Base-by-base conservation (phyloP, 2,329 filamentous ascomycete species). In the Ceratocystis destructans region DNA sequence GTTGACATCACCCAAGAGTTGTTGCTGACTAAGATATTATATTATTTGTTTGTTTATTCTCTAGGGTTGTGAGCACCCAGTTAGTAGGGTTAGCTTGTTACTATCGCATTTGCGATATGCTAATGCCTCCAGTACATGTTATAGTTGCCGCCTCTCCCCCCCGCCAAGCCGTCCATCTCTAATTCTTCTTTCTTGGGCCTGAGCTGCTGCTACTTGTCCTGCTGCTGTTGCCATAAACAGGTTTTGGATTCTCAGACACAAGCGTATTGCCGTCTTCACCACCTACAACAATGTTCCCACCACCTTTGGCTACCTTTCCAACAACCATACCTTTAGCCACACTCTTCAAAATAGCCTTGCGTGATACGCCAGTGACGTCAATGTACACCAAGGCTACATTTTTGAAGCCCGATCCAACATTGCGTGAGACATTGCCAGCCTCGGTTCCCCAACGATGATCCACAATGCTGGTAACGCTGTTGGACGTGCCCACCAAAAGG, bases 341-440 rank as follows among this genome's bases (percentile, higher is more conserved):
- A 53, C 88, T 90, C 79, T 96, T 99, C 73, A 99, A 83, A 55
- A 99, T 85, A 0, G 94, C 94, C 69, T 87, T 85, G 53, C 94
- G 82, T 66, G 89, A 96, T 1, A 99, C 94, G 45, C 94, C 94
- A 0, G 92, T 88, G 1, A 95, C 93, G 71, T 99, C 94, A 68
- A 99, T 96, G 74, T 99, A 99, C 41, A 99, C 94, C 33, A 99
- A 80, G 5, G 92, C 94, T 6, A 97, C 94, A 70, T 97, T 99
- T 80, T 94, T 96, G 72, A 96, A 86, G 28, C 92, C 93, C 4
- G 90, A 87, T 0, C 90, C 89, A 22, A 99, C 76, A 64, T 89
- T 81, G 53, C 81, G 81, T 1, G 90, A 87, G 17, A 97, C 80
- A 45, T 86, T 81, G 17, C 91, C 90, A 0, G 94, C 94, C 75